A percentile compares a stretch with the other conserved stretches of the same genome.
These are phyloP conservation scores for Brettanomyces nanus DNA, from an alignment of 805 yeast species.

Conservation along the genomic window DNA sequence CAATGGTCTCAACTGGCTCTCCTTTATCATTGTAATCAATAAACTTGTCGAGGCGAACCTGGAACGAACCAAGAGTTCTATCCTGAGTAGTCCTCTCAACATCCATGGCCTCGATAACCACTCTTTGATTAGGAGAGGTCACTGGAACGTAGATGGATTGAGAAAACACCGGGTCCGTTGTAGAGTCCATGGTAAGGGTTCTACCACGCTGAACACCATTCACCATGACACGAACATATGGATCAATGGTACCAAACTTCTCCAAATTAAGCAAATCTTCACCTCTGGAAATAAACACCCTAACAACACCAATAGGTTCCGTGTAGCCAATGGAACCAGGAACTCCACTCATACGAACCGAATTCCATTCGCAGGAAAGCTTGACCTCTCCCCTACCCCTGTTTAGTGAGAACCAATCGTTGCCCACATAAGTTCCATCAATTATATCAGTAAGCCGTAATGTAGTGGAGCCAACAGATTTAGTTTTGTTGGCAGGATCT, in stretches of 20 bases:
- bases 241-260: conserved; percentile 85
- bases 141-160: conserved; percentile 77
- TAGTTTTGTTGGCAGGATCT: conserved; percentile 47
- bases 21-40: conserved; percentile 64
- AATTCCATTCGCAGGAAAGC: conserved; percentile 72
- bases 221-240: conserved; percentile 73
- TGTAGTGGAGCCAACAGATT: conserved; percentile 54
- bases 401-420: conserved; percentile 66
- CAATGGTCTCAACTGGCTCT: conserved; percentile 48
- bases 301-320: conserved; percentile 90
- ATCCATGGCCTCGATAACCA: conserved; percentile 89
- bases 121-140: conserved; percentile 71
- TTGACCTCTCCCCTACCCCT: conserved; percentile 67
- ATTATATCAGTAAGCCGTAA: conserved; percentile 56
- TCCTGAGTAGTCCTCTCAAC: conserved; percentile 73
- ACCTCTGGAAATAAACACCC: conserved; percentile 65
- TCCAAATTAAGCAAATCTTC: conserved; percentile 76
- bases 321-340: conserved; percentile 73
- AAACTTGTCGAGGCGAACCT: conserved; percentile 56
- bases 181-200: conserved; percentile 59
- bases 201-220: conserved; percentile 73
- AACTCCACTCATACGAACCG: conserved; percentile 64
- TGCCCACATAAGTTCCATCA: conserved; percentile 71
- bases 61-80: conserved; percentile 79
- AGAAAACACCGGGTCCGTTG: conserved; percentile 77